phyloP scores from a whole-genome alignment of 805 yeast genomes.

The Wickerhamiella sergipiensis region DNA sequence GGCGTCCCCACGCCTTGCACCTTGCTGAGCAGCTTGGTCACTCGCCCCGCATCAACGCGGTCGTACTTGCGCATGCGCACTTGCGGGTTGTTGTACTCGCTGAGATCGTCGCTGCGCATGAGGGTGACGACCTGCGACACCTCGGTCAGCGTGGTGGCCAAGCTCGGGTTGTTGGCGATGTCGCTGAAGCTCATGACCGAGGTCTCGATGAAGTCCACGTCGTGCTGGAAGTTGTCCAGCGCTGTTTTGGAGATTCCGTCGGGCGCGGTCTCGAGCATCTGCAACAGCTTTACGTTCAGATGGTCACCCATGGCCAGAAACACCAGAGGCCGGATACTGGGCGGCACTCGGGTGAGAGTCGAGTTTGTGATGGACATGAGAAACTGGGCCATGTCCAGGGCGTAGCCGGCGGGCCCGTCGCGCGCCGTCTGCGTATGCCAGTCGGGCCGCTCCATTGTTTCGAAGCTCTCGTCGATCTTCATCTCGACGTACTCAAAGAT shows the following conservation, averaged over 20 bases:
- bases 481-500: slow-evolving; percentile 72
- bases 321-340: slow-evolving; percentile 61
- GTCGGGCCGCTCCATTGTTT: slow-evolving; percentile 62
- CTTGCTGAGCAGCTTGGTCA: slow-evolving; percentile 11
- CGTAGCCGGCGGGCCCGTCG: slow-evolving; percentile 53
- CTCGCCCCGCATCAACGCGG: slow-evolving; percentile 61
- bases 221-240: slow-evolving; percentile 60
- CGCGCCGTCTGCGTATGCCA: slow-evolving; percentile 44
- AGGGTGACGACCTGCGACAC: slow-evolving; percentile 69
- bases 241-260: slow-evolving; percentile 45
- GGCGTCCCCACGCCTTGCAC: slow-evolving; percentile 7
- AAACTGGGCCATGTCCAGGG: slow-evolving; percentile 74
- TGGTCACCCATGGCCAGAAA: slow-evolving; percentile 79
- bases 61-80: slow-evolving; percentile 54
- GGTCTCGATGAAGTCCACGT: slow-evolving; percentile 60
- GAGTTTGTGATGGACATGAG: slow-evolving; percentile 75
- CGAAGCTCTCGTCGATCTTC: slow-evolving; percentile 66
- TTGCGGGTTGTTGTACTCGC: slow-evolving; percentile 45
- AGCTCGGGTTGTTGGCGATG: slow-evolving; percentile 22
- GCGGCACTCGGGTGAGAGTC: slow-evolving; percentile 70
- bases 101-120: slow-evolving; percentile 42
- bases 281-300: slow-evolving; percentile 56
- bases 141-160: slow-evolving; percentile 63
- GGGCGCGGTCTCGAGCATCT: slow-evolving; percentile 40
- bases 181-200: slow-evolving; percentile 15